Evolutionary conservation across 495 filamentous ascomycete species (phyloP).

Genomic region (Penicillium crystallinum): DNA sequence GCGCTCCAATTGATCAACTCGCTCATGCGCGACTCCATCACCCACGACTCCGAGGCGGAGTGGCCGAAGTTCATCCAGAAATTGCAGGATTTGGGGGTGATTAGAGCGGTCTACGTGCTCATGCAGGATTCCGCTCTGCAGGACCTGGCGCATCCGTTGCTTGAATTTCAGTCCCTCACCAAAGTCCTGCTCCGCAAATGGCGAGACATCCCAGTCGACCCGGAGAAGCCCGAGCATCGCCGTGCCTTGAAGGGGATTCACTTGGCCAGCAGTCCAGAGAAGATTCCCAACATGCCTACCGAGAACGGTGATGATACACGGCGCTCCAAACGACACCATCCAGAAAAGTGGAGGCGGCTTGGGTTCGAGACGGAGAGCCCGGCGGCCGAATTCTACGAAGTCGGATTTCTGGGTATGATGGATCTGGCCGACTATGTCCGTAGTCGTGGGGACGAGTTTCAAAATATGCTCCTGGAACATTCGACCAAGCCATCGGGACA

Average conservation of each 20-base stretch:
- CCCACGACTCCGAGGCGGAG: constrained; percentile 68
- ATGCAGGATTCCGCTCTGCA: constrained; percentile 95
- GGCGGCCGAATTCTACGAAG: constrained; percentile 73
- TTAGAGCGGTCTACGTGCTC: constrained; percentile 81
- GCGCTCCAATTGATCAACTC: constrained; percentile 92
- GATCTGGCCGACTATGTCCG: constrained; percentile 90
- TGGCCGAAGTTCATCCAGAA: constrained; percentile 95
- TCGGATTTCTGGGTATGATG: constrained; percentile 95
- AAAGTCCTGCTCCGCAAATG: constrained; percentile 89
- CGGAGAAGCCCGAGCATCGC: constrained; percentile 84
- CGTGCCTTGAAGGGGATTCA: constrained; percentile 80
- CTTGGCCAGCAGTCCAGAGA: constrained; percentile 71
- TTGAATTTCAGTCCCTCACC: constrained; percentile 91
- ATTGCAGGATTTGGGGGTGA: constrained; percentile 88
- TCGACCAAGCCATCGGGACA: constrained; percentile 63
- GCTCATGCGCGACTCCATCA: constrained; percentile 86
- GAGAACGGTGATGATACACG: constrained; percentile 45
- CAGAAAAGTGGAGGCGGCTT: constrained; percentile 89
- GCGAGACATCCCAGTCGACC: constrained; percentile 76
- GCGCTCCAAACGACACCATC: constrained; percentile 62
- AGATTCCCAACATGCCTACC: constrained; percentile 24
- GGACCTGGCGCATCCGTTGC: constrained; percentile 82
- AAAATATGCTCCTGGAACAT: constrained; percentile 88
- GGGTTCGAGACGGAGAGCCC: constrained; percentile 92
- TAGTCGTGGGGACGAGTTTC: constrained; percentile 86